phyloP scores from a whole-genome alignment of 805 yeast species.

The Wickerhamiella qilinensis region DNA sequence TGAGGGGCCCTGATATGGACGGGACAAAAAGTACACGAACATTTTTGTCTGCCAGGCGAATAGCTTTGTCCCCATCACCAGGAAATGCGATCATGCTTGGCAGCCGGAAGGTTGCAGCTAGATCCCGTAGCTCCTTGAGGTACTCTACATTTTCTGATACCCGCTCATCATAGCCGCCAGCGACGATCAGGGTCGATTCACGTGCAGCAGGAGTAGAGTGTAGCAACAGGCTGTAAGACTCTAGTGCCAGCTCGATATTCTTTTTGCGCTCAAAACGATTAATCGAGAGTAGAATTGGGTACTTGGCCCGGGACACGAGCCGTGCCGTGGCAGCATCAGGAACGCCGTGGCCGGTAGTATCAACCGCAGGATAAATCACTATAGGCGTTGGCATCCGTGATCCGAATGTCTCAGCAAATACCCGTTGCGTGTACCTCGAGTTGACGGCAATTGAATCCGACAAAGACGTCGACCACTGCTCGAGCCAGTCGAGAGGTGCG shows the following conservation, averaged over 20 bases:
- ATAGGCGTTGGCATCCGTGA: slow-evolving; percentile 25
- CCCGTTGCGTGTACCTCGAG: slow-evolving; percentile 61
- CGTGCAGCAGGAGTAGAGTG: slow-evolving; percentile 21
- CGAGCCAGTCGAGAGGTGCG: slow-evolving; percentile 67
- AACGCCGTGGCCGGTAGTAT: slow-evolving; percentile 14
- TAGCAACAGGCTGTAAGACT: slow-evolving; percentile 37
- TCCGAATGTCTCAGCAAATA: slow-evolving; percentile 51
- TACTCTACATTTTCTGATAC: slow-evolving; percentile 64
- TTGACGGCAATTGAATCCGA: slow-evolving; percentile 79
- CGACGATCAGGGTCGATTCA: slow-evolving; percentile 37
- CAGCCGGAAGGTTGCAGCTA: slow-evolving; percentile 32
- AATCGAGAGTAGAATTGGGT: slow-evolving; percentile 46
- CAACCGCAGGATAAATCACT: slow-evolving; percentile 71
- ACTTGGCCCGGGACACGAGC: slow-evolving; percentile 2
- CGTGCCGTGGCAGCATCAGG: slow-evolving; percentile 1
- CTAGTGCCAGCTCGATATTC: slow-evolving; percentile 61
- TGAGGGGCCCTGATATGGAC: slow-evolving; percentile 51
- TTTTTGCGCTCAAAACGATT: slow-evolving; percentile 85
- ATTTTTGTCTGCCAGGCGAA: no score
- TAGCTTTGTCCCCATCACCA: slow-evolving; percentile 9
- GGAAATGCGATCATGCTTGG: slow-evolving; percentile 28
- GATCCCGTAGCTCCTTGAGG: slow-evolving; percentile 38
- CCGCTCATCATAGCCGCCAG: slow-evolving; percentile 82
- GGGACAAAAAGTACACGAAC: slow-evolving; percentile 60
- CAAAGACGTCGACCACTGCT: slow-evolving; percentile 59